Percentiles rank a stretch among this genome's conserved stretches.
phyloP scores from a whole-genome alignment of 2,329 filamentous ascomycete genomes.

The Sphaceloma murrayae region DNA sequence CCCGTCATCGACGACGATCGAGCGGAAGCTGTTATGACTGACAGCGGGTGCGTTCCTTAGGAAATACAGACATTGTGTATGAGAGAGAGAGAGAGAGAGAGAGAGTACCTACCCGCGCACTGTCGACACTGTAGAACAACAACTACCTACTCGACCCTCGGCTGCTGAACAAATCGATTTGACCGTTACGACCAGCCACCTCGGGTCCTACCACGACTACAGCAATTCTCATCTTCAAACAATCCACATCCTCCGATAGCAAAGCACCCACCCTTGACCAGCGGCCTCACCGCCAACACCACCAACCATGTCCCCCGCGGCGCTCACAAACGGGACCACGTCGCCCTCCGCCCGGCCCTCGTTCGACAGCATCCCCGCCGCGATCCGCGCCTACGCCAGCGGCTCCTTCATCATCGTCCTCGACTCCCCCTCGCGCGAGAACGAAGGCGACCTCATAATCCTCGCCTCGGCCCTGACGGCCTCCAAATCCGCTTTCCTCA shows the following conservation, averaged over 20 bases:
- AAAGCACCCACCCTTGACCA: background rate
- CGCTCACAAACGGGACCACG: slow-evolving; percentile 6
- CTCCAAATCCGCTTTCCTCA: slow-evolving; percentile 90
- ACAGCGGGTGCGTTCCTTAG: slow-evolving; percentile 5
- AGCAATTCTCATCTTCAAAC: no score
- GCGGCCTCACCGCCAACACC: background rate
- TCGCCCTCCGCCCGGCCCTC: background rate
- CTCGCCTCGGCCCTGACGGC: slow-evolving; percentile 75
- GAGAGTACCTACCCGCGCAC: no score
- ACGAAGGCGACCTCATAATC: slow-evolving; percentile 97
- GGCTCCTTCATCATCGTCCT: slow-evolving; percentile 95
- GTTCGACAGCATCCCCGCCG: slow-evolving; percentile 13
- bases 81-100: no score
- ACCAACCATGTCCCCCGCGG: background rate
- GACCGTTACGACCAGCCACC: slow-evolving; percentile 13
- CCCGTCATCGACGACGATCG: slow-evolving; percentile 13
- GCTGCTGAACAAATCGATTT: slow-evolving; percentile 1
- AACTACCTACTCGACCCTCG: background rate
- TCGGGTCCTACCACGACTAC: no score
- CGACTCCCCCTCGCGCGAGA: slow-evolving; percentile 85
- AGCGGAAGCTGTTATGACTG: slow-evolving; percentile 1
- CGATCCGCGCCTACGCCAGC: slow-evolving; percentile 13
- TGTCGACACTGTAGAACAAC: background rate
- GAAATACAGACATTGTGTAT: no score
- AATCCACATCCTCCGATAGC: no score